Base-by-base conservation (phyloP, 2,329 filamentous ascomycete species). In the Cercospora beticola region DNA sequence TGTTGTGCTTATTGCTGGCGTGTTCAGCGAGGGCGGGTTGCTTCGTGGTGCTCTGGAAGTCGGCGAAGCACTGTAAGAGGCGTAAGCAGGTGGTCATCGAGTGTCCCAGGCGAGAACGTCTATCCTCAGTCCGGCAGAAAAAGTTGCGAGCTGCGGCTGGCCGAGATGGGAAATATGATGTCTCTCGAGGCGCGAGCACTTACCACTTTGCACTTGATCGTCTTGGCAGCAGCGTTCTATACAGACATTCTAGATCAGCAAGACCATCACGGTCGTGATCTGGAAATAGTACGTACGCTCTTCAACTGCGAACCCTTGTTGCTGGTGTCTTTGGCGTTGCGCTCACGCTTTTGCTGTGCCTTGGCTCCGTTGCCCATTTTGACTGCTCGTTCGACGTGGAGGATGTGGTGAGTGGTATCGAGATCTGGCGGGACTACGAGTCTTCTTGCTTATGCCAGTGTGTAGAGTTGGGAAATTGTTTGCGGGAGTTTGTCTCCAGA, bases 11-110 rank as follows among this genome's bases (percentile, higher is more conserved):
- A 82, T 92, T 92, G 72, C 82, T 78, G 70, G 91, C 90, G 80
- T 94, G 91, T 76, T 90, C 87, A 68, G 85, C 86, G 71, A 93
- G 87, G 70, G 90, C 89, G 75, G 90, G 89, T 70, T 86, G 88
- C 78, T 90, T 90, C 70, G 90, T 90, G 33, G 91, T 94, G 84
- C 90, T 90, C 74, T 93, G 86, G 83, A 94, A 93, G 31, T 90
- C 91, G 75, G 90, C 87, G 82, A 89, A 91, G 90, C 91, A 94
- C 49, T 62, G 26, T 7, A 8, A n/a, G n/a, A 12, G 33, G 14
- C 3, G 56, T 36, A 33, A 36, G 56, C 16, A 59, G 49, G 5
- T 26, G 14, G 12, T 30, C 49, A 16, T 23, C 49, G 21, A 7
- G 2, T 43, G 36, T 43, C 7, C 6, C 6, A 43, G 7, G n/a